Percentiles rank a stretch among this genome's conserved stretches.
These are phyloP conservation scores for Rostrohypoxylon terebratum DNA, from an alignment of 495 filamentous ascomycete genomes.

Conservation along the genomic window DNA sequence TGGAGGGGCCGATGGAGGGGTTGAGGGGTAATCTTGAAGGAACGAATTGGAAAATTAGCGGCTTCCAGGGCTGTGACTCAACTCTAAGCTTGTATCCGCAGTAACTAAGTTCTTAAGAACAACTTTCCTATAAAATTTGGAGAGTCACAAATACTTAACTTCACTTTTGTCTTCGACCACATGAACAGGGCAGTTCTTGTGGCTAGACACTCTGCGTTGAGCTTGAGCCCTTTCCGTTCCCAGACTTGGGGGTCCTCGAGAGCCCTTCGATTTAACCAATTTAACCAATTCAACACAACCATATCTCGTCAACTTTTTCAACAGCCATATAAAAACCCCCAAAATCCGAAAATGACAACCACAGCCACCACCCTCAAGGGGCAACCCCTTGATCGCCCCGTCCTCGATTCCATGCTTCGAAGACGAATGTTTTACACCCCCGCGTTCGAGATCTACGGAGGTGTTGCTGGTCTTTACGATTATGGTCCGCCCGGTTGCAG, in stretches of 20 bases:
- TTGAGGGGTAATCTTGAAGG: constrained; percentile 27
- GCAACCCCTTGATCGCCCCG: constrained; percentile 82
- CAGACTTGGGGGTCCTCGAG: constrained; percentile 14
- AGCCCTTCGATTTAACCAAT: constrained; percentile 8
- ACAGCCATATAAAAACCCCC: background rate
- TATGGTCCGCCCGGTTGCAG: constrained; percentile 86
- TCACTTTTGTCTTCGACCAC: constrained; percentile 12
- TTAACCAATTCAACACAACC: background rate
- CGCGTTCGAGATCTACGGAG: constrained; percentile 93
- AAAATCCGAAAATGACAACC: constrained; percentile 52
- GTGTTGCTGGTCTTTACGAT: constrained; percentile 86
- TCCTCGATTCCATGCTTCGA: constrained; percentile 84
- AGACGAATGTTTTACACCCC: constrained; percentile 94
- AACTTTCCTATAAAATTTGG: constrained; percentile 27
- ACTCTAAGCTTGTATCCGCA: constrained; percentile 21
- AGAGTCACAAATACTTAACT: constrained; percentile 19
- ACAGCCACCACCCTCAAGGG: constrained; percentile 83
- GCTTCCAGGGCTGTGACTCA: constrained; percentile 35
- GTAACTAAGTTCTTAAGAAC: no score
- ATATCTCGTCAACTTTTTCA: background rate
- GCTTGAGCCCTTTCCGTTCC: constrained; percentile 14
- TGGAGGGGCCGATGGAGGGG: constrained; percentile 45
- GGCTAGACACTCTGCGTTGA: constrained; percentile 30
- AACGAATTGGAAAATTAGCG: constrained; percentile 29
- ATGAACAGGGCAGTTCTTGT: constrained; percentile 25